Evolutionary conservation across 108 stramenopile genomes (phyloP).

Genomic region (Schizochytrium sp.): DNA sequence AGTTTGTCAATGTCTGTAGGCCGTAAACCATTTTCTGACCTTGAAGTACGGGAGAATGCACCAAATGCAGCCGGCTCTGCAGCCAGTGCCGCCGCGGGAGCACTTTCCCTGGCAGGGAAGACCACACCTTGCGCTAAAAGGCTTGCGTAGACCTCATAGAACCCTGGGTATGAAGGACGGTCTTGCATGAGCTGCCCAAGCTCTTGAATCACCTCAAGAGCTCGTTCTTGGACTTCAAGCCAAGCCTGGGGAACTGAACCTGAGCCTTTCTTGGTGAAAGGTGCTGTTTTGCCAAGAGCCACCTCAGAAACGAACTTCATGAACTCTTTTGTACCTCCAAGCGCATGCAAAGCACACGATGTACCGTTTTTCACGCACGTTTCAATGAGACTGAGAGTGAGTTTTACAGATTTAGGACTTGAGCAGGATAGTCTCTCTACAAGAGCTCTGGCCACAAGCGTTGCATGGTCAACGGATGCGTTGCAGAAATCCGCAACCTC

Average conservation of each 20-base stretch:
- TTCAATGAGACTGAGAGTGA: constrained; percentile 11
- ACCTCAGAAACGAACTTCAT: constrained; percentile 31
- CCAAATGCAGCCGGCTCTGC: constrained; percentile 2
- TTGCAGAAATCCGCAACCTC: constrained; percentile 55
- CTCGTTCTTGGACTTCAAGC: constrained; percentile 38
- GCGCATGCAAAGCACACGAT: not conserved
- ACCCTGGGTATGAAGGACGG: constrained; percentile 1
- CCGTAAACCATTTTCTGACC: not conserved
- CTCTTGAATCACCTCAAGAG: constrained; percentile 43
- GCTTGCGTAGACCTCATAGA: constrained; percentile 16
- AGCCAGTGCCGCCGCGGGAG: constrained; percentile 6
- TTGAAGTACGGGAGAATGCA: not conserved
- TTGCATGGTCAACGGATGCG: constrained; percentile 14
- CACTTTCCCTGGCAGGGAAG: constrained; percentile 28
- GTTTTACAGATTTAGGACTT: constrained; percentile 41
- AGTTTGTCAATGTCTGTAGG: constrained; percentile 54
- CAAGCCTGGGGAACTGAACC: not conserved
- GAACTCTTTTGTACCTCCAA: constrained; percentile 3
- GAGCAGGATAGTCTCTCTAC: not conserved
- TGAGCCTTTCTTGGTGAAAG: not conserved
- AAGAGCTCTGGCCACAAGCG: constrained; percentile 5
- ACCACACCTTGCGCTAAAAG: not conserved
- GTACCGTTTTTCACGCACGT: constrained; percentile 42
- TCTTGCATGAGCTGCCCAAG: constrained; percentile 52
- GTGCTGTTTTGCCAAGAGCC: not conserved